phyloP scores from a whole-genome alignment of 2,329 filamentous ascomycete species.

The Didymosphaeria variabile region DNA sequence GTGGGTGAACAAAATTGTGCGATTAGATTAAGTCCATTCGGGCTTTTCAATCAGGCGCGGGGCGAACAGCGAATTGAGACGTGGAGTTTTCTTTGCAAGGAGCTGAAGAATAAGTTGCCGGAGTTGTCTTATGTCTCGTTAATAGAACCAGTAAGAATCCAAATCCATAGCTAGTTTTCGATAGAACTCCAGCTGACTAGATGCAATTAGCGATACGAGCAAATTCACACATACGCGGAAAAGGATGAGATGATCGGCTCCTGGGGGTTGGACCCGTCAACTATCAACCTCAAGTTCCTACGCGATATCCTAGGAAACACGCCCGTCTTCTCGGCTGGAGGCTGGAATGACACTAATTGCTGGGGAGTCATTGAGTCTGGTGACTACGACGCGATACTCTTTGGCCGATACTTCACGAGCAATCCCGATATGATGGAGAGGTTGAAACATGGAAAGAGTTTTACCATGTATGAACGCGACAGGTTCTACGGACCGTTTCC shows the following conservation, averaged over 20 bases:
- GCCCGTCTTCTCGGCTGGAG: slow-evolving; percentile 65
- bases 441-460: slow-evolving; percentile 45
- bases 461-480: slow-evolving; percentile 51
- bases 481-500: slow-evolving; percentile 34
- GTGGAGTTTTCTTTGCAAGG: slow-evolving; percentile 60
- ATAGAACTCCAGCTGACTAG: slow-evolving; percentile 8
- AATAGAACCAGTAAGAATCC: slow-evolving; percentile 56
- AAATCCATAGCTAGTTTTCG: no score
- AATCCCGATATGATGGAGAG: slow-evolving; percentile 57
- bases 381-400: slow-evolving; percentile 48
- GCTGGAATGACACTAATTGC: slow-evolving; percentile 60
- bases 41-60: slow-evolving; percentile 62
- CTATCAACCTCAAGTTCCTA: slow-evolving; percentile 59
- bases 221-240: slow-evolving; percentile 59
- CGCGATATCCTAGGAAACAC: slow-evolving; percentile 61
- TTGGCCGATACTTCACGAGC: slow-evolving; percentile 55
- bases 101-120: slow-evolving; percentile 57
- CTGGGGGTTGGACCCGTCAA: slow-evolving; percentile 54
- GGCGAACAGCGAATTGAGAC: slow-evolving; percentile 63
- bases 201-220: slow-evolving; percentile 55
- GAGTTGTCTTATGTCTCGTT: slow-evolving; percentile 64
- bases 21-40: slow-evolving; percentile 48
- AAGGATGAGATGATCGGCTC: slow-evolving; percentile 60
- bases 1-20: slow-evolving; percentile 40
- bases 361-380: slow-evolving; percentile 59